phyloP scores from a whole-genome alignment of 768 basidiomycete genomes.

The Termitomyces sp. region DNA sequence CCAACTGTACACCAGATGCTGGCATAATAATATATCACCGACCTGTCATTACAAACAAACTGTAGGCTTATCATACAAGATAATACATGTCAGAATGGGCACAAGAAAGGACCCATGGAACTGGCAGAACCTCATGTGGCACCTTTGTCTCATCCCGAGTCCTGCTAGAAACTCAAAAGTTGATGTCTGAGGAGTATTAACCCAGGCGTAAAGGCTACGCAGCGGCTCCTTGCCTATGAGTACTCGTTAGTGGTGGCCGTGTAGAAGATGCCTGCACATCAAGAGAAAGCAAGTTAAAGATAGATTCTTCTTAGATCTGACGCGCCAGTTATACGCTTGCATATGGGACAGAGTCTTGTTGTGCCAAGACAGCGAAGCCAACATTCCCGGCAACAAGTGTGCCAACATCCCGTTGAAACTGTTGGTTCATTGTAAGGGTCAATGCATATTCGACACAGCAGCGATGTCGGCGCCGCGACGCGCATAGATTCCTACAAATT shows the following conservation, averaged over 20 bases:
- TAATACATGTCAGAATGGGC: background rate
- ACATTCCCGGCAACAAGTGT: conserved; percentile 77
- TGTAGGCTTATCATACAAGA: background rate
- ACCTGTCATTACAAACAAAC: too few species aligned
- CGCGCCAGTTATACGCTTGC: conserved; percentile 78
- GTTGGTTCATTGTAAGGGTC: conserved; percentile 76
- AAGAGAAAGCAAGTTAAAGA: conserved; percentile 30
- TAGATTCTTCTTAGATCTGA: conserved; percentile 74
- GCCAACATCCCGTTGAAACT: conserved; percentile 82
- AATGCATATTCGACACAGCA: conserved; percentile 72
- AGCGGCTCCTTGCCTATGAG: background rate
- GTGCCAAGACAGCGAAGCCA: conserved; percentile 82
- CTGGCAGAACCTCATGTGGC: too few species aligned
- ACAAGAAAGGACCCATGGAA: too few species aligned
- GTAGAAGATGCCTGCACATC: background rate
- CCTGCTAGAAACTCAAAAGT: too few species aligned
- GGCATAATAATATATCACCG: too few species aligned
- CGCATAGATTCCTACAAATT: conserved; percentile 35
- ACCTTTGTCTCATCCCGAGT: too few species aligned
- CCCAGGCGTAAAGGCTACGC: too few species aligned
- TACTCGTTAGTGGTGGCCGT: background rate
- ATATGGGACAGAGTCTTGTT: conserved; percentile 81
- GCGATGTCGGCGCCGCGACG: conserved; percentile 33
- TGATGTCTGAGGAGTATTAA: background rate
- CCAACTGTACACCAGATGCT: too few species aligned